phyloP scores from a whole-genome alignment of 148 eudicot genomes.

The Cornus suecica region DNA sequence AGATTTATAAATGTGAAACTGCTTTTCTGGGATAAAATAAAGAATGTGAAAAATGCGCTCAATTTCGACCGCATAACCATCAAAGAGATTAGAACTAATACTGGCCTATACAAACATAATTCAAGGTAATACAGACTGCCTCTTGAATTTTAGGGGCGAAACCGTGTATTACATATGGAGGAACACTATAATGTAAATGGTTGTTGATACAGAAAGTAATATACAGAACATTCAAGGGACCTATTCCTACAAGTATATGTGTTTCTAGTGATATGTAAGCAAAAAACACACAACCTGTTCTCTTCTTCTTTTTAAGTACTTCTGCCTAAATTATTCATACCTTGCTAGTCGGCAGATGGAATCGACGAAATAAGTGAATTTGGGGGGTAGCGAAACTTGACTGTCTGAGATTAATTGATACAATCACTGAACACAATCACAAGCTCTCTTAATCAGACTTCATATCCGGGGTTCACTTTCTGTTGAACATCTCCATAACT shows the following conservation, averaged over 20 bases:
- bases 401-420: not conserved
- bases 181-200: not conserved
- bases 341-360: not conserved
- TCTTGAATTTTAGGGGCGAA: not conserved
- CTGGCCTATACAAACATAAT: not conserved
- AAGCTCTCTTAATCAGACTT: slow-evolving; percentile 57
- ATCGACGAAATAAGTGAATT: not conserved
- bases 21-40: not conserved
- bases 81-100: not conserved
- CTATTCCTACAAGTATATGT: not conserved
- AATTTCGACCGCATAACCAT: not conserved
- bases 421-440: not conserved
- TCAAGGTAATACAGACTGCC: not conserved
- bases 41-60: not conserved
- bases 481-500: slow-evolving; percentile 88
- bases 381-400: not conserved
- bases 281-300: too few species aligned
- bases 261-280: not conserved
- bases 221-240: not conserved
- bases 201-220: not conserved
- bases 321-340: too few species aligned
- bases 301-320: not conserved
- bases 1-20: not conserved
- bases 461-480: slow-evolving; percentile 94
- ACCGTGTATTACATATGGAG: not conserved